Evolutionary conservation across 139 green algal genomes (phyloP).

Genomic region (Coelastrella sp.): DNA sequence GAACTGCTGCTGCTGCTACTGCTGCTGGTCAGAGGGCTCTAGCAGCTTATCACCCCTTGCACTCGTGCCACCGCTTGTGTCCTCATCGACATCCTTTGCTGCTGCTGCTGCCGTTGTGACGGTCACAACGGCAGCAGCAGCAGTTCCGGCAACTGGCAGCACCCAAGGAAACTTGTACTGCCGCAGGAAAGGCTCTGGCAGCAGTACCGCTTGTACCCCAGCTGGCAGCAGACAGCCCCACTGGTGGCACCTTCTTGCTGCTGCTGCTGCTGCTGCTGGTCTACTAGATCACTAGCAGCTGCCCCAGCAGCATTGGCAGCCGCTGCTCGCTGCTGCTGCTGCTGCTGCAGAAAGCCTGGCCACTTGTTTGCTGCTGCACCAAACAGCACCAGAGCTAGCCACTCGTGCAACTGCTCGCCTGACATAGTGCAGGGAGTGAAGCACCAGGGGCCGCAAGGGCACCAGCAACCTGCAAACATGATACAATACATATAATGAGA

Average conservation of each 20-base stretch:
- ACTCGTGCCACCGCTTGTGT: too few species aligned
- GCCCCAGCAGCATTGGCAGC: background rate
- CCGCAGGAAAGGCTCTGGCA: slow-evolving; percentile 21
- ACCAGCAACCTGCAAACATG: slow-evolving; percentile 22
- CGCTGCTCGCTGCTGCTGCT: too few species aligned
- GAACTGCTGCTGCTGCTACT: slow-evolving; percentile 49
- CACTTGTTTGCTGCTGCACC: slow-evolving; percentile 52
- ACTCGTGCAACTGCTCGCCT: slow-evolving; percentile 56
- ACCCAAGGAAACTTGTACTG: slow-evolving; percentile 34
- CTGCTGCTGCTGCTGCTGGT: slow-evolving; percentile 8
- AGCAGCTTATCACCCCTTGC: too few species aligned
- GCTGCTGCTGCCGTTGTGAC: slow-evolving; percentile 12
- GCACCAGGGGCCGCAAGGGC: slow-evolving; percentile 50
- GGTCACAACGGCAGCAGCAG: too few species aligned
- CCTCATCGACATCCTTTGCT: background rate
- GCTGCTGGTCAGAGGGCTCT: too few species aligned
- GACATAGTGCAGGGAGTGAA: slow-evolving; percentile 58
- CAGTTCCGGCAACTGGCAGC: background rate
- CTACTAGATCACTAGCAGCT: background rate
- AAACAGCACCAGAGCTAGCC: slow-evolving; percentile 54
- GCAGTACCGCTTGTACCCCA: slow-evolving; percentile 6
- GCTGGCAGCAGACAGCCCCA: background rate
- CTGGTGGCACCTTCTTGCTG: background rate
- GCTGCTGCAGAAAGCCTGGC: slow-evolving; percentile 44
- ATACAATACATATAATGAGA: background rate